Base-by-base conservation (phyloP, 2,329 filamentous ascomycete species). In the Mycosphaerella arachidis region DNA sequence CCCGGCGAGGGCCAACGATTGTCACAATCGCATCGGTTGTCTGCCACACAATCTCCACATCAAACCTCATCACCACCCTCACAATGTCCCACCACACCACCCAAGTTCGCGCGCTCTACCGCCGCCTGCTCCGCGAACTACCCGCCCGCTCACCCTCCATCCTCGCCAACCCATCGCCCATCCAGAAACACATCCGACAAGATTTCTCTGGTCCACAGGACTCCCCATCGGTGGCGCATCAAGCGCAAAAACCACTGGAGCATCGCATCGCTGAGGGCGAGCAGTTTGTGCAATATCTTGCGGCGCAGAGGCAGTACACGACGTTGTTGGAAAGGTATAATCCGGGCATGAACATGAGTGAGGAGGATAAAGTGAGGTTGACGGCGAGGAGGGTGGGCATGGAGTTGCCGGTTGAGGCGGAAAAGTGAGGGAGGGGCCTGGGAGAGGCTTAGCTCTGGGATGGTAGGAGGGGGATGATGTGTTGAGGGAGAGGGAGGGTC, bases 251-350 rank as follows among this genome's bases (percentile, higher is more conserved):
- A 61, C 62, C 62, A 50, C 63, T 61, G 56, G 73, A 71, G 66
- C 70, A 65, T 68, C 69, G 63, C 63, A 53, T 67, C 53, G 71
- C 77, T n/a, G 76, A 90, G 66, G 88, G 86, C n/a, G 85, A 91
- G 64, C 91, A 97, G 75, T 86, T 91, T 66, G 76, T 92, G 29
- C 83, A 86, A 59, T 97, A 96, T 73, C 82, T 94, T 20, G 85
- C 85, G 68, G 88, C 92, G n/a, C 94, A 99, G 79, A 82, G 92
- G 55, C 84, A 85, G 72, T 97, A 97, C 74, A 83, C 85, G 29
- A 87, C 85, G 16, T 78, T 97, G 48, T 75, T 97, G 40, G 92
- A 97, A 77, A 83, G 92, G 68, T 97, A 99, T 77, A 97, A 97
- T 75, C 92, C 92, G 0, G 92, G 92, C 18, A 91, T 95, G 86